Conservation (phyloP, 2,329 filamentous ascomycete species). For the Colletotrichum tropicale region DNA sequence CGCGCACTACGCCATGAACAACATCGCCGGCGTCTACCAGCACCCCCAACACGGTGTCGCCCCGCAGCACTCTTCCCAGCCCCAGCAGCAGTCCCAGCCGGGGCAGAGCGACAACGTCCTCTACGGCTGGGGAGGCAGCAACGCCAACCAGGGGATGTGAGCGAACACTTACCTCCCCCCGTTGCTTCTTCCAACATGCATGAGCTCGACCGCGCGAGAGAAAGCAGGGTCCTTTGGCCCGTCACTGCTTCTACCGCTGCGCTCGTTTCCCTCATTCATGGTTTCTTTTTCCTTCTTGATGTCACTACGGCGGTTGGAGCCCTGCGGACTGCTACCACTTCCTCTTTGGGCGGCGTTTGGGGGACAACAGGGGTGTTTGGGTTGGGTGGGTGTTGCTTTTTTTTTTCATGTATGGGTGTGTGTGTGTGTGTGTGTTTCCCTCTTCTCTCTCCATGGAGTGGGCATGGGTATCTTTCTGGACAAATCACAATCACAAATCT, state of each 20-base stretch:
- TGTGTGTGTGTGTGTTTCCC: background rate
- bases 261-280: background rate
- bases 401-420: background rate
- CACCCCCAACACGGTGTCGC: background rate
- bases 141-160: background rate
- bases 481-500: background rate
- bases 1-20: slow-evolving; percentile 1
- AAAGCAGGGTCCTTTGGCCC: background rate
- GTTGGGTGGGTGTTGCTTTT: background rate
- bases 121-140: slow-evolving; percentile 1
- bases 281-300: background rate
- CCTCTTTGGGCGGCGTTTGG: background rate
- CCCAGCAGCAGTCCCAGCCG: background rate
- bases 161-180: background rate
- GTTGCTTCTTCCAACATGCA: background rate
- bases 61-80: background rate
- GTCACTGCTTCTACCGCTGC: background rate
- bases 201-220: background rate
- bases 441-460: background rate
- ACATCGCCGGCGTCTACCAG: slow-evolving; percentile 13
- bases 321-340: background rate
- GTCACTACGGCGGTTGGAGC: background rate
- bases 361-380: background rate
- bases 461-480: background rate
- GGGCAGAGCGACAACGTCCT: background rate